These are phyloP conservation scores for Santalum album DNA, from an alignment of 164 flowering plant species.

Conservation along the genomic window DNA sequence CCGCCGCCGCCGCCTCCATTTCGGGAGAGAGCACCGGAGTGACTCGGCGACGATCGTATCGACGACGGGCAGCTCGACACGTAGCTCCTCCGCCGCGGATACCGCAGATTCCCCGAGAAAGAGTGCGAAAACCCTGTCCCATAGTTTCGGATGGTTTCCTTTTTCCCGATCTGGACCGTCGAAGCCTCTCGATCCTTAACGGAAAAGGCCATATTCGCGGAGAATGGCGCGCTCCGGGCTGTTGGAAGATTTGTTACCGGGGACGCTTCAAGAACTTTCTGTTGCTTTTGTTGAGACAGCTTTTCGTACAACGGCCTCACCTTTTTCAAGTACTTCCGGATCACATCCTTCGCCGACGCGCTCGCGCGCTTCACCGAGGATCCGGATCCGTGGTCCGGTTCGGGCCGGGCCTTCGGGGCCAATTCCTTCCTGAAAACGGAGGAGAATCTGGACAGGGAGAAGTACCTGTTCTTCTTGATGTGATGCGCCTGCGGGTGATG, in stretches of 20 bases:
- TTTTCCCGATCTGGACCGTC: conserved; percentile 9
- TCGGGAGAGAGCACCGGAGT: conserved; percentile 57
- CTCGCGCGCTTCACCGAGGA: conserved; percentile 36
- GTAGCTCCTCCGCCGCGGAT: conserved; percentile 44
- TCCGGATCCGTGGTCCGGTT: conserved; percentile 6
- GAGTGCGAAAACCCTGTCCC: conserved; percentile 33
- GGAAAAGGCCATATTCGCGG: neutral
- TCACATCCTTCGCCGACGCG: conserved; percentile 56
- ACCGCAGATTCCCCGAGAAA: conserved; percentile 75
- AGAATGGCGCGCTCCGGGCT: neutral
- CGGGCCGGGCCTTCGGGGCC: neutral
- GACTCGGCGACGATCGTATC: conserved; percentile 86
- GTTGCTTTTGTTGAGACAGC: conserved; percentile 32
- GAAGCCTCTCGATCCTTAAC: neutral
- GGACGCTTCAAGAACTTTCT: conserved; percentile 1
- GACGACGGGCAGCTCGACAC: conserved; percentile 85
- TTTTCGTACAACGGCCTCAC: conserved; percentile 84
- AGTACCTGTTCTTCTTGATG: conserved; percentile 43
- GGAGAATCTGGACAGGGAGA: conserved; percentile 59
- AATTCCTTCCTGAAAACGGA: conserved; percentile 62
- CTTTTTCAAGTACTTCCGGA: conserved; percentile 71
- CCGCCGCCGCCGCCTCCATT: conserved; percentile 13
- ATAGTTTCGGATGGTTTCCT: conserved; percentile 6
- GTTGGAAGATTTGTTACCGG: neutral
- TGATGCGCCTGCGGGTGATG: neutral